Evolutionary conservation across 805 yeast species (phyloP), one percentile per base, ranked within the genome.

Genomic region (Myxozyma kluyveri): DNA sequence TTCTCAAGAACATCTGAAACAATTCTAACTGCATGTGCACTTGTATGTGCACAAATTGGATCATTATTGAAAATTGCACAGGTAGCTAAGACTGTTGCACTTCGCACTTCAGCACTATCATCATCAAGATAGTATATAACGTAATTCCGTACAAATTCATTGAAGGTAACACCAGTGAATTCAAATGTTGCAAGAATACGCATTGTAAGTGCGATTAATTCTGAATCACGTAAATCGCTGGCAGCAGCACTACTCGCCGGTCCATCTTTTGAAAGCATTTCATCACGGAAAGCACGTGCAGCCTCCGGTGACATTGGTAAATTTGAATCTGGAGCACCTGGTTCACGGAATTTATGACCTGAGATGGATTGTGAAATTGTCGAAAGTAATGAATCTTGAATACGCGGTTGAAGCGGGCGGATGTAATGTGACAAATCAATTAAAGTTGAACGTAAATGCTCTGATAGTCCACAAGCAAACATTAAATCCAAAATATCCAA

Each of bases 141-240:
- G 52, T 95, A 88, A 61, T 81, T 80, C 43, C 95, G 77, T 19
- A 89, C 96, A 71, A 91, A 88, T 61, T 93, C 96, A 26, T 88
- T 84, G 50, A 93, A 72, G 4, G 90, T 83, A 59, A 83, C 83
- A 49, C 81, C 84, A 49, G 77, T 81, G 66, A 90, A 88, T 45
- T 84, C 80, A 65, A 93, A 89, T 38, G 75, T 77, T 27, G 83
- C 80, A 42, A 93, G 72, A 75, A 88, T 88, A 57, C 81, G 78
- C 61, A 93, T 74, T 1, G 96, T 88, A 63, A 88, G 90, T 0
- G 86, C 77, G 21, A 91, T 75, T 22, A 89, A 68, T 47, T 67
- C 71, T 0, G 72, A 67, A 50, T 79, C 83, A 22, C 72, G 70
- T 48, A 69, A 69, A 47, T 80, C 84, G 32, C 50, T 57, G 12